Base-by-base conservation (phyloP, 1,284 basidiomycete genomes). In the Laetiporus sulphureus region DNA sequence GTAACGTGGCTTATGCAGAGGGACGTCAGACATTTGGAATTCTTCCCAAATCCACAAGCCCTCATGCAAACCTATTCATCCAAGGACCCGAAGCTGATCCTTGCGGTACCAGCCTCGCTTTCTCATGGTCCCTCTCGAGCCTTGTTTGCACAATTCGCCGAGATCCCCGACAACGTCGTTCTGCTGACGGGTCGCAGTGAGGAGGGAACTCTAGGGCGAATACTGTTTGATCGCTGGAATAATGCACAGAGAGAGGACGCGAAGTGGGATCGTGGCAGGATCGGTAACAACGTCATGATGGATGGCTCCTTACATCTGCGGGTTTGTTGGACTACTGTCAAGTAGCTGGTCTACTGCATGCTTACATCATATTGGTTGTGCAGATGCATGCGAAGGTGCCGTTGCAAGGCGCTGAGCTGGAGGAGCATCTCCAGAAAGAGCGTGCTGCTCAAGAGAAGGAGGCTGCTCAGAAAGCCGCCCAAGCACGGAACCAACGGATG, bases 111-210 rank as follows among this genome's bases (percentile, higher is more conserved):
- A 0, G 82, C 88, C 0, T 90, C 90, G 0, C 72, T 99, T 47
- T 95, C 93, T 0, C 88, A 98, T 57, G 95, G 96, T 1, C 87
- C 90, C 6, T 95, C 94, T 0, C 76, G 95, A 18, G 71, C 76
- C 24, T 62, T 99, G 2, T 95, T 99, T 58, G 72, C 82, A 8
- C 78, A 90, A 33, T 91, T 97, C 63, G 91, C 89, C 3, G 71
- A 77, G 5, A 73, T 80, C 8, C 77, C 86, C 0, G 83, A 84
- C 44, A 96, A 96, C 52, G 83, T 93, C 30, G 73, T 97, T 20
- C 69, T 97, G 4, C 72, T 96, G 33, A 94, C 92, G 0, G 72
- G 73, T 13, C 72, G 81, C 25, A 77, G 85, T 24, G 88, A 93
- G 54, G 82, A 87, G 38, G 81, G 83, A 1, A 92, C 89, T 0